Evolutionary conservation across 2,329 filamentous ascomycete genomes (phyloP), one percentile per base, ranked within the genome.

Genomic region (Fusarium sulawesiense): DNA sequence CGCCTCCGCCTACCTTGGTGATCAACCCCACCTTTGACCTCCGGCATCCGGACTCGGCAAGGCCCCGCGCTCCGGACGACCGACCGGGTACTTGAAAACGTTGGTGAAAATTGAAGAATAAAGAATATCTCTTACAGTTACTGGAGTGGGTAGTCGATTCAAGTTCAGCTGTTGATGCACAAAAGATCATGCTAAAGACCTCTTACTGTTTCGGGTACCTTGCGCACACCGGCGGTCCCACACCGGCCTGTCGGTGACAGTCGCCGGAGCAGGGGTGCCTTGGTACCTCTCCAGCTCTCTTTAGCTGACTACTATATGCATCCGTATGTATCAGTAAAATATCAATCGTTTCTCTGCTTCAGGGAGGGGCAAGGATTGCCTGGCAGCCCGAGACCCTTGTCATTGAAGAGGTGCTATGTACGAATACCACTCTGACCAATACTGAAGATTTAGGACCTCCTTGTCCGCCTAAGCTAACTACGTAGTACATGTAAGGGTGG

Each of bases 161-260:
- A 37, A 37, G 14, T 42, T 18, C 23, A 51, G n/a, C 34, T 51
- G n/a, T 27, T 41, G 48, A 27, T 51, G 32, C 44, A 46, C 44
- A 46, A 27, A 46, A 27, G 23, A 25, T 46, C 44, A 46, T 27
- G 16, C 18, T 6, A 23, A 23, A 20, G 32, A 25, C 27, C 23
- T 41, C 6, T 41, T 51, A n/a, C 32, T 51, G 34, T 64, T 70
- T 71, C 68, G 68, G 72, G 68, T 68, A 72, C 65, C 72, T 74
- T 73, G 62, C 68, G 70, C 70, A 49, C 60, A 72, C 47, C 61
- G n/a, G 56, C 48, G 18, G 50, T 55, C 49, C 58, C 55, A 70
- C 64, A 70, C 53, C 68, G 60, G 68, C 51, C 51, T 65, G 45
- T 58, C 44, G 49, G 57, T 67, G 40, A 27, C n/a, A 32, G 29